phyloP scores from a whole-genome alignment of 441 rosid genomes.

The Breynia disticha region DNA sequence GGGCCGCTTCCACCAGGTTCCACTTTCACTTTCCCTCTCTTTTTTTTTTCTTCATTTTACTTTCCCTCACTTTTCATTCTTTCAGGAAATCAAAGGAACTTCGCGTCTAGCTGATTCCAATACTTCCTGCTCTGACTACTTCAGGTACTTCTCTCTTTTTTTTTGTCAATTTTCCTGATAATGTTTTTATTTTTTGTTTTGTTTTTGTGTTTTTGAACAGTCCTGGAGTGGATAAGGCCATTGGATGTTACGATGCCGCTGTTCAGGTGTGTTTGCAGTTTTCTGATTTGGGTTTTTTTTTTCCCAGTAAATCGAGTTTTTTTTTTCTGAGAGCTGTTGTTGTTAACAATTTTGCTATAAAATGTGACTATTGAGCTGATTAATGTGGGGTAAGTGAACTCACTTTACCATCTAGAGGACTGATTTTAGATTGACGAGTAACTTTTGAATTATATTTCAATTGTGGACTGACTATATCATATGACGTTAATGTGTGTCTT shows the following conservation, averaged over 20 bases:
- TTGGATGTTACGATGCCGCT: slow-evolving; percentile 72
- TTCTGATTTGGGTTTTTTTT: not conserved
- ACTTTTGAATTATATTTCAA: no score
- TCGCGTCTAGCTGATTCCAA: slow-evolving; percentile 50
- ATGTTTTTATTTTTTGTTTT: not conserved
- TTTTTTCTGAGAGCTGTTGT: no score
- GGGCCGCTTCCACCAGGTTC: slow-evolving; percentile 77
- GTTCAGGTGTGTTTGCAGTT: slow-evolving; percentile 48
- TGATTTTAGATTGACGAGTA: no score
- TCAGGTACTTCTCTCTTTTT: slow-evolving; percentile 25
- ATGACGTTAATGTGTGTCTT: no score
- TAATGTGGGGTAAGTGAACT: no score
- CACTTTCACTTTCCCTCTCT: not conserved
- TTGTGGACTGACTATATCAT: no score
- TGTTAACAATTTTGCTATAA: no score
- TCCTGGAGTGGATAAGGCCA: slow-evolving; percentile 45
- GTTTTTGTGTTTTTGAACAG: slow-evolving; percentile 23
- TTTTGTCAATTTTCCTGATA: not conserved
- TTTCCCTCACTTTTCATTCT: slow-evolving; percentile 1
- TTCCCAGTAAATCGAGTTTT: slow-evolving; percentile 2
- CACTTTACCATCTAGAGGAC: no score
- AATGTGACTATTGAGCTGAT: no score
- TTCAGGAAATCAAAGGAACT: slow-evolving; percentile 52
- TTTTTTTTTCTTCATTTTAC: no score
- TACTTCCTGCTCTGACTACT: slow-evolving; percentile 24